Conservation (phyloP, 1,284 basidiomycete genomes). For the Flammula alnicola region DNA sequence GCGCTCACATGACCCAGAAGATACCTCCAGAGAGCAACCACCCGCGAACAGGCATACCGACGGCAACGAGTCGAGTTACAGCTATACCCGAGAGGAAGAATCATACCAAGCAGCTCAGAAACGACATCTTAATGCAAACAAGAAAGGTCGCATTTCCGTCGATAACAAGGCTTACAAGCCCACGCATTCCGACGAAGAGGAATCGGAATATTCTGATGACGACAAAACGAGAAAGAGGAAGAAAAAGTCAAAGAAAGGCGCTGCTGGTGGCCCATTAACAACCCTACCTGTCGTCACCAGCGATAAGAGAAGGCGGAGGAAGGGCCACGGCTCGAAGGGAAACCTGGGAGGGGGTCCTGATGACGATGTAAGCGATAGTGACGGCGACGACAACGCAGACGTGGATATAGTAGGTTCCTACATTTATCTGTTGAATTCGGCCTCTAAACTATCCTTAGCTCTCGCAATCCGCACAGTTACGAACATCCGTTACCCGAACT, state of each 20-base stretch:
- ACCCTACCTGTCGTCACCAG: constrained; percentile 66
- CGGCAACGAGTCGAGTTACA: constrained; percentile 68
- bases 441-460: constrained; percentile 18
- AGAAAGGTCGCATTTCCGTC: constrained; percentile 64
- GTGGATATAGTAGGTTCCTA: constrained; percentile 42
- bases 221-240: constrained; percentile 52
- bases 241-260: constrained; percentile 60
- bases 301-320: constrained; percentile 61
- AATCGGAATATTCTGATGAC: constrained; percentile 62
- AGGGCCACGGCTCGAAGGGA: constrained; percentile 42
- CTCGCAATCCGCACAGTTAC: constrained; percentile 42
- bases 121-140: constrained; percentile 38
- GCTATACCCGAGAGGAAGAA: constrained; percentile 76
- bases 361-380: constrained; percentile 48
- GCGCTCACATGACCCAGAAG: constrained; percentile 56
- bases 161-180: constrained; percentile 84
- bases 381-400: constrained; percentile 24
- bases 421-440: constrained; percentile 6
- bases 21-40: constrained; percentile 30
- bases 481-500: constrained; percentile 35
- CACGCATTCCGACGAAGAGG: constrained; percentile 58
- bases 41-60: constrained; percentile 33
- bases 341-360: constrained; percentile 38
- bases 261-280: constrained; percentile 60
- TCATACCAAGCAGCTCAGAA: constrained; percentile 53